Conservation (phyloP, 148 eudicot genomes). For the Persicaria maculosa region DNA sequence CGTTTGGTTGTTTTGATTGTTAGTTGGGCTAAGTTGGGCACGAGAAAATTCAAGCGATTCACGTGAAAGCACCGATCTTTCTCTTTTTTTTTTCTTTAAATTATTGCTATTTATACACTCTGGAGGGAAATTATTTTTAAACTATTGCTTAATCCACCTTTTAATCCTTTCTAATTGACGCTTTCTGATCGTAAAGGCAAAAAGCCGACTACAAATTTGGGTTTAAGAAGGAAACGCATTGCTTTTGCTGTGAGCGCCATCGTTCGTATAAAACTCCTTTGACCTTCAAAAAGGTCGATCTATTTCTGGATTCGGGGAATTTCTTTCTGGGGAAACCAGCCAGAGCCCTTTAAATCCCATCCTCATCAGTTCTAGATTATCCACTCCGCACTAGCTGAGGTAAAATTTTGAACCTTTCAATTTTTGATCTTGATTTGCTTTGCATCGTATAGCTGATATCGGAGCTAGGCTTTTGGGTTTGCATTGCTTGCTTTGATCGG, state of each 20-base stretch:
- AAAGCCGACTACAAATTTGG: not conserved
- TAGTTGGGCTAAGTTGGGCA: conserved; percentile 9
- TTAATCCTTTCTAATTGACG: not conserved
- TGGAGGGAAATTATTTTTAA: conserved; percentile 6
- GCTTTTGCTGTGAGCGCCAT: conserved; percentile 10
- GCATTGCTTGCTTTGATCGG: conserved; percentile 4
- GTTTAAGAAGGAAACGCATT: not conserved
- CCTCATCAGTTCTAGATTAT: not conserved
- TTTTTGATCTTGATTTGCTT: not conserved
- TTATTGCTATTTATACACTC: not conserved
- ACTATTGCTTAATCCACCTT: not conserved
- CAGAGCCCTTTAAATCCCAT: not conserved
- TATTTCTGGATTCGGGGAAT: not conserved
- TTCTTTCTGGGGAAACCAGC: not conserved
- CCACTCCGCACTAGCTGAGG: not conserved
- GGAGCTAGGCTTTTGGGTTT: not conserved
- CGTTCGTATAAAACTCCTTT: not conserved
- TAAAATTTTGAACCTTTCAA: not conserved
- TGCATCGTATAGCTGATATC: not conserved
- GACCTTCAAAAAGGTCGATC: not conserved
- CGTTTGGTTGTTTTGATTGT: conserved; percentile 10
- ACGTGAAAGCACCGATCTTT: conserved; percentile 6
- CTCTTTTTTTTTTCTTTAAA: not conserved
- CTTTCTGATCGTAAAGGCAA: not conserved
- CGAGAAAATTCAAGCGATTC: not conserved